Conservation (phyloP, 768 basidiomycete genomes). For the Hypholoma fasciculare region DNA sequence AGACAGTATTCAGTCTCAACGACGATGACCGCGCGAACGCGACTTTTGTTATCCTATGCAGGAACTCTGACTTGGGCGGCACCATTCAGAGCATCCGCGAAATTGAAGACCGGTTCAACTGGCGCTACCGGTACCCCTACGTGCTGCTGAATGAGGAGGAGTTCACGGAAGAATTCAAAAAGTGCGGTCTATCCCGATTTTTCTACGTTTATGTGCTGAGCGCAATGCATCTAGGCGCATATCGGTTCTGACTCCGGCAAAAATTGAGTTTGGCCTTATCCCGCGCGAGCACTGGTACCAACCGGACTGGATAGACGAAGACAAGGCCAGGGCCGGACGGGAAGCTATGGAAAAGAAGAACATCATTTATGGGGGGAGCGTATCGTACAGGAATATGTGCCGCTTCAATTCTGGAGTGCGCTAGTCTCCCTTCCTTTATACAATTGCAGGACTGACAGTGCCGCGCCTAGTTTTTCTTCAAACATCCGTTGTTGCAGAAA, state of each 20-base stretch:
- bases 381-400: slow-evolving; percentile 60
- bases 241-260: slow-evolving; percentile 24
- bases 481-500: slow-evolving; percentile 61
- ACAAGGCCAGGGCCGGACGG: slow-evolving; percentile 53
- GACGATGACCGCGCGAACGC: slow-evolving; percentile 36
- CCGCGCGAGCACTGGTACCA: slow-evolving; percentile 71
- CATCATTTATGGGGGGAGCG: slow-evolving; percentile 45
- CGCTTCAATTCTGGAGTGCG: slow-evolving; percentile 65
- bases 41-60: slow-evolving; percentile 53
- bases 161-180: slow-evolving; percentile 76
- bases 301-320: slow-evolving; percentile 75
- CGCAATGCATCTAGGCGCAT: slow-evolving; percentile 24
- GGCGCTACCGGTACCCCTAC: slow-evolving; percentile 75
- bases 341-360: slow-evolving; percentile 57
- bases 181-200: slow-evolving; percentile 34
- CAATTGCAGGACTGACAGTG: neutral
- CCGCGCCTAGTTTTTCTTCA: slow-evolving; percentile 60
- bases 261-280: slow-evolving; percentile 57
- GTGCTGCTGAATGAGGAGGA: slow-evolving; percentile 83
- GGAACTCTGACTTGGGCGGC: slow-evolving; percentile 65
- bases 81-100: slow-evolving; percentile 69
- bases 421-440: slow-evolving; percentile 3
- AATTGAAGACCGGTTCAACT: slow-evolving; percentile 85
- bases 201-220: neutral
- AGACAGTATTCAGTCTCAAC: neutral